Conservation (phyloP, 345 rosid genomes). For the Sonneratia alba region DNA sequence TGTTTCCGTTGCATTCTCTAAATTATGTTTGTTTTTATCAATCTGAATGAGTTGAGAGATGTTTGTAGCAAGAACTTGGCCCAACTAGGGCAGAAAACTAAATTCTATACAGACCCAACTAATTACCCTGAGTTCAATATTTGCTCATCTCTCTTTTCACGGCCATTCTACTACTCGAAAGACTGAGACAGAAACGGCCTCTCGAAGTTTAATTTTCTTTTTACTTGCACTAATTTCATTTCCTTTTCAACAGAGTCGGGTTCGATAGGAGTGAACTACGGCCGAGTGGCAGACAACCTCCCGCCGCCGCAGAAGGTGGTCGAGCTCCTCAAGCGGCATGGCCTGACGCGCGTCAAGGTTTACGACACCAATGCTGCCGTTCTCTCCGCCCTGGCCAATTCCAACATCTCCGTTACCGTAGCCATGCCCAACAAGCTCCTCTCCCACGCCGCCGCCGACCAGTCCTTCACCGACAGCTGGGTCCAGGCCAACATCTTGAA, state of each 20-base stretch:
- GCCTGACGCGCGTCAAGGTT: slow-evolving; percentile 49
- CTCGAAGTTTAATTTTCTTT: neutral
- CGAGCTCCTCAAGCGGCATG: slow-evolving; percentile 51
- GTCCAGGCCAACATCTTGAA: slow-evolving; percentile 51
- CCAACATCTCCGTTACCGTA: slow-evolving; percentile 56
- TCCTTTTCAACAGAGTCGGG: slow-evolving; percentile 31
- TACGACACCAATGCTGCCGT: slow-evolving; percentile 72
- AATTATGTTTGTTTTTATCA: neutral
- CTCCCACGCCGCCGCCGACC: slow-evolving; percentile 54
- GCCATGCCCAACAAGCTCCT: slow-evolving; percentile 79
- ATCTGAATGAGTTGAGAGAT: neutral
- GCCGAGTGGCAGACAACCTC: slow-evolving; percentile 62
- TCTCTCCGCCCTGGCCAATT: slow-evolving; percentile 51
- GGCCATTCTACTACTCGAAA: too few relatives aligned
- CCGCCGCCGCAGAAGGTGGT: slow-evolving; percentile 67
- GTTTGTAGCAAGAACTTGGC: neutral
- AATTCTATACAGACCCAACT: too few relatives aligned
- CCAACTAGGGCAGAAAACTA: too few relatives aligned
- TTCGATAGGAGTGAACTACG: slow-evolving; percentile 72
- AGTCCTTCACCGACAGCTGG: slow-evolving; percentile 72
- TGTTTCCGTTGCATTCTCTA: neutral
- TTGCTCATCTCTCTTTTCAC: too few relatives aligned
- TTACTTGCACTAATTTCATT: neutral
- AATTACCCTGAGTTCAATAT: too few relatives aligned
- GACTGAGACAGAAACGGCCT: too few relatives aligned